These are phyloP conservation scores for Blastobotrys capitulatus DNA, from an alignment of 1,139 yeast species.

Conservation along the genomic window DNA sequence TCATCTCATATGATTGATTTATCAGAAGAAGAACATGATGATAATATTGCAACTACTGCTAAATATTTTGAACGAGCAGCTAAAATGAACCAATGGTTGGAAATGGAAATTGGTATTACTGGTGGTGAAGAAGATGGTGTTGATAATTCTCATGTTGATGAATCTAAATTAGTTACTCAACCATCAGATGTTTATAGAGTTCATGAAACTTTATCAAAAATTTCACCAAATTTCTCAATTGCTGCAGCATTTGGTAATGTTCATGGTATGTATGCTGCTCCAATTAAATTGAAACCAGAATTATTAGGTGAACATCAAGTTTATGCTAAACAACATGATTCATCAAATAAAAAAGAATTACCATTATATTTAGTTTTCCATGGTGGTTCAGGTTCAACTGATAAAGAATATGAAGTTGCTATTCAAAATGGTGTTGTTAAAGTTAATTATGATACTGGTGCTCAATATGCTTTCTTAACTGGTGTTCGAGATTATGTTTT, in stretches of 20 bases:
- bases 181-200: slow-evolving; percentile 95
- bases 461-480: slow-evolving; percentile 93
- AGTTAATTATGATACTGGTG: slow-evolving; percentile 98
- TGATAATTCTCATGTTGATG: slow-evolving; percentile 89
- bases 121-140: slow-evolving; percentile 99
- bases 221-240: slow-evolving; percentile 96
- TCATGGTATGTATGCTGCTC: slow-evolving; percentile 99
- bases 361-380: slow-evolving; percentile 99
- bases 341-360: slow-evolving; percentile 48
- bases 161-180: slow-evolving; percentile 84
- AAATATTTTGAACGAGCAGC: slow-evolving; percentile 93
- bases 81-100: slow-evolving; percentile 95
- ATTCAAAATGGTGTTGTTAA: slow-evolving; percentile 93
- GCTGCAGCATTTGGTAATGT: slow-evolving; percentile 99
- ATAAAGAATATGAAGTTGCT: slow-evolving; percentile 85
- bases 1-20: slow-evolving; percentile 99
- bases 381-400: slow-evolving; percentile 99
- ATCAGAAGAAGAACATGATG: slow-evolving; percentile 94
- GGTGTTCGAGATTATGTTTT: slow-evolving; percentile 98
- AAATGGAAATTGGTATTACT: slow-evolving; percentile 99
- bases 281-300: slow-evolving; percentile 88
- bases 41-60: slow-evolving; percentile 90
- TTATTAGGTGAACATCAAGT: slow-evolving; percentile 94
- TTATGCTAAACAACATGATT: slow-evolving; percentile 59
- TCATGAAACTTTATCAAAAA: slow-evolving; percentile 81